Evolutionary conservation across 768 basidiomycete species (phyloP), one percentile per base, ranked within the genome.

Genomic region (Cyclocybe cylindracea): DNA sequence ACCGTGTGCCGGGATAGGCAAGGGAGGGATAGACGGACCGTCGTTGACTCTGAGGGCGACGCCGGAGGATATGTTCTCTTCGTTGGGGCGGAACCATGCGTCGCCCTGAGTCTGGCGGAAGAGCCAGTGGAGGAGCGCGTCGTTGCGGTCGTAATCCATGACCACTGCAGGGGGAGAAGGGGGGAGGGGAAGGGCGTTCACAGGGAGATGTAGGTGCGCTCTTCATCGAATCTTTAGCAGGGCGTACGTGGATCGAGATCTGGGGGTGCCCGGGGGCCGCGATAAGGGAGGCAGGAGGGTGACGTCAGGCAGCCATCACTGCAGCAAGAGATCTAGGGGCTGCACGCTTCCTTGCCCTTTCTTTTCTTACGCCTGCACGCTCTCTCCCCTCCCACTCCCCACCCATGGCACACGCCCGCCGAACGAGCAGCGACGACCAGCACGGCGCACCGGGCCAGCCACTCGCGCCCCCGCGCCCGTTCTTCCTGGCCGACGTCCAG

Each of bases 61-160:
- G 29, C 89, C 89, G 0, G 84, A 83, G 18, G 88, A 85, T 44
- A 89, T 74, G 57, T 82, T 80, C 64, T 89, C 81, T 57, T 88
- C 86, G 32, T 87, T 81, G 10, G 88, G 87, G 53, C 88, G 83
- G 66, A 91, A 90, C 89, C 89, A 91, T 3, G 87, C 86, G 46
- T 91, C 89, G 37, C 86, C 87, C 64, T 89, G 88, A 0, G 89
- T 91, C 77, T 89, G 72, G 18, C 70, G 82, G 72, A 89, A 91
- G 60, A 91, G 83, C 71, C 88, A 85, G 69, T 91, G 89, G 24
- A 91, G 78, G 52, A 89, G 74, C 42, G 89, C 89, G 68, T 90
- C 87, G 70, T 86, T 87, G 34, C 86, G 80, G 71, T 89, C 87
- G 72, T 89, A 90, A 72, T 89, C 88, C 79, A 81, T 81, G 24